These are phyloP conservation scores for Theobroma cacao DNA, from an alignment of 345 rosid genomes.

Conservation along the genomic window DNA sequence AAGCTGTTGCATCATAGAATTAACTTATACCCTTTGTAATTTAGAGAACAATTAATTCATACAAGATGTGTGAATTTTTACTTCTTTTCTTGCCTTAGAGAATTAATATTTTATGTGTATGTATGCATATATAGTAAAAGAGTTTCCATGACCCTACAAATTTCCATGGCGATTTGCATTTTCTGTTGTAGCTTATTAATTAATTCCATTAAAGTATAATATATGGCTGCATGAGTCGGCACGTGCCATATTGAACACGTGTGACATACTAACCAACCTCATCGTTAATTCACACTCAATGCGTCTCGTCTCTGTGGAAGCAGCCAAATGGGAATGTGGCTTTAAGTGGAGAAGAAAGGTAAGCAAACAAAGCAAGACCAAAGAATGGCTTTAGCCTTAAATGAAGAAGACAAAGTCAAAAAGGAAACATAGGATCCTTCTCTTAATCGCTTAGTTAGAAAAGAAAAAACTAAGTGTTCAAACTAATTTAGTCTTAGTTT, in stretches of 20 bases:
- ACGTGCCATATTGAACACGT: background rate
- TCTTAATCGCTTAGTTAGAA: background rate
- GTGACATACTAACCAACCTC: background rate
- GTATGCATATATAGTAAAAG: too few species aligned
- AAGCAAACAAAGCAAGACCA: background rate
- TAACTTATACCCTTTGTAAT: too few species aligned
- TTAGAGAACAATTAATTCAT: too few species aligned
- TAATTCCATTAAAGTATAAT: background rate
- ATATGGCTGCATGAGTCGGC: background rate
- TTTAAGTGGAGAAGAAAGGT: background rate
- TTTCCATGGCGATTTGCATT: background rate
- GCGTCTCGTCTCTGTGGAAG: background rate
- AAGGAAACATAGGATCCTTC: constrained; percentile 8
- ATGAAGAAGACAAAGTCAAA: background rate
- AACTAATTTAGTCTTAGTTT: background rate
- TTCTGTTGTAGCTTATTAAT: background rate
- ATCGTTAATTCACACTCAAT: background rate
- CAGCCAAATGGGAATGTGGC: constrained; percentile 1
- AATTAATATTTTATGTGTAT: background rate
- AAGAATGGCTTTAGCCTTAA: background rate
- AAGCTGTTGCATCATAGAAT: too few species aligned
- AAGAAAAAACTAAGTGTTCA: background rate
- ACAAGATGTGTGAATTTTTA: background rate
- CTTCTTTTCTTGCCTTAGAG: background rate
- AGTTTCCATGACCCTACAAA: background rate